phyloP scores from a whole-genome alignment of 306 rosid species.

The Cercis canadensis region DNA sequence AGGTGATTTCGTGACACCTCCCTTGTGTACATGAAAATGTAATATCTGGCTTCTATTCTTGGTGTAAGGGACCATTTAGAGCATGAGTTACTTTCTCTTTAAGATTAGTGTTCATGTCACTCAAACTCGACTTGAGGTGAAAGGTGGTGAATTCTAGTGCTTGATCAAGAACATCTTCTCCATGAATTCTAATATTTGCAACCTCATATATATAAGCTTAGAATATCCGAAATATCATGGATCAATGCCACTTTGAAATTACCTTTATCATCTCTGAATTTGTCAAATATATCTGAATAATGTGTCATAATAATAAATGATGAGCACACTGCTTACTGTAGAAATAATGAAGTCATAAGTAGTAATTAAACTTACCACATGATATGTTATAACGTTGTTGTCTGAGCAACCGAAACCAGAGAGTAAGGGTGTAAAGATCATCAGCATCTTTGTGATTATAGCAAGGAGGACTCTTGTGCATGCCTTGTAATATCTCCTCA shows the following conservation, averaged over 20 bases:
- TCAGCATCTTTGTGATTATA: background rate
- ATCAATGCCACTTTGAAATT: background rate
- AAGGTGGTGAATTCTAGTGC: constrained; percentile 23
- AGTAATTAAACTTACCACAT: background rate
- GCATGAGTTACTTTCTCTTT: background rate
- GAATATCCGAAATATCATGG: constrained; percentile 12
- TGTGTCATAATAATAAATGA: too few relatives aligned
- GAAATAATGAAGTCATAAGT: too few relatives aligned
- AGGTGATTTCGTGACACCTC: constrained; percentile 5
- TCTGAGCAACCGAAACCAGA: constrained; percentile 35
- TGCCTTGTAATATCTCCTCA: constrained; percentile 3
- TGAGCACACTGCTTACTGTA: too few relatives aligned
- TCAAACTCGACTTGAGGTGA: constrained; percentile 1
- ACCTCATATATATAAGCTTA: constrained; percentile 42
- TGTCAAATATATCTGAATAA: constrained; percentile 14
- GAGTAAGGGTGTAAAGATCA: constrained; percentile 30
- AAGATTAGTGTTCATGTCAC: background rate
- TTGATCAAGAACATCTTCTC: constrained; percentile 30
- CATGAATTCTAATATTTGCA: constrained; percentile 13
- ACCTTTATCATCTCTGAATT: constrained; percentile 30
- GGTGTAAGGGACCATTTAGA: constrained; percentile 15
- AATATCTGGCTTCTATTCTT: constrained; percentile 17
- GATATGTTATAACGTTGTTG: background rate
- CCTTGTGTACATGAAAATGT: constrained; percentile 21
- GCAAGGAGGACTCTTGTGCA: background rate